Percentiles rank a stretch among this genome's conserved stretches.
phyloP scores from a whole-genome alignment of 2,329 filamentous ascomycete species.

The Chaetomiaceae sp. region DNA sequence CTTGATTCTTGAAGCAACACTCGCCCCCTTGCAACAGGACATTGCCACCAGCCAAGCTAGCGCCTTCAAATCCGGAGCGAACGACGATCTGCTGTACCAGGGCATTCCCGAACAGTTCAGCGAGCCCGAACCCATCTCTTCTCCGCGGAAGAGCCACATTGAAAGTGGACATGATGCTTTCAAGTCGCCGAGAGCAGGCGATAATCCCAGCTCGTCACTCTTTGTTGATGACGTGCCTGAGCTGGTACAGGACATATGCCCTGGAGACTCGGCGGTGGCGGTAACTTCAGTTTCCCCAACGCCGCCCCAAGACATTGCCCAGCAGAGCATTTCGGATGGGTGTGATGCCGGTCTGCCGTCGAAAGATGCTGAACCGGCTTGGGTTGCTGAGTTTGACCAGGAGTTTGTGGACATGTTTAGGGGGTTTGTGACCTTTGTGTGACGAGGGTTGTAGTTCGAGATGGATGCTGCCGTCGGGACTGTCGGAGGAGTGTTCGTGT shows the following conservation, averaged over 20 bases:
- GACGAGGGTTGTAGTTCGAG: neutral
- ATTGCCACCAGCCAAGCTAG: neutral
- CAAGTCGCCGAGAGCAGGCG: neutral
- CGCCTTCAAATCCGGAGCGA: constrained; percentile 9
- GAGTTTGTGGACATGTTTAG: constrained; percentile 26
- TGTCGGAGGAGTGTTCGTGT: too few relatives aligned
- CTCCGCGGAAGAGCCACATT: too few relatives aligned
- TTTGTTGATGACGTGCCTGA: neutral
- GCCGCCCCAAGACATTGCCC: neutral
- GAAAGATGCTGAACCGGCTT: constrained; percentile 18
- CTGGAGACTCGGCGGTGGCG: too few relatives aligned
- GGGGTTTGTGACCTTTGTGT: constrained; percentile 21
- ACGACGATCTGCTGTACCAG: constrained; percentile 8
- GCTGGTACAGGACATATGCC: neutral
- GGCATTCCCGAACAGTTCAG: neutral
- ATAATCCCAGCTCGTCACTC: neutral
- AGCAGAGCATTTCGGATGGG: too few relatives aligned
- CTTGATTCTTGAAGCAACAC: neutral
- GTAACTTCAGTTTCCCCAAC: too few relatives aligned
- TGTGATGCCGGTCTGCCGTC: too few relatives aligned
- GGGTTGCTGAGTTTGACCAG: constrained; percentile 22
- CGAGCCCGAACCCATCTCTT: too few relatives aligned
- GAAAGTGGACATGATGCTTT: too few relatives aligned
- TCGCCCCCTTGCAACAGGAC: neutral
- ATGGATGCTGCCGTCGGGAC: too few relatives aligned